A percentile compares a stretch with the other conserved stretches of the same genome.
Evolutionary conservation across 2,329 filamentous ascomycete genomes (phyloP).

Genomic region (Pseudocercospora eumusae): DNA sequence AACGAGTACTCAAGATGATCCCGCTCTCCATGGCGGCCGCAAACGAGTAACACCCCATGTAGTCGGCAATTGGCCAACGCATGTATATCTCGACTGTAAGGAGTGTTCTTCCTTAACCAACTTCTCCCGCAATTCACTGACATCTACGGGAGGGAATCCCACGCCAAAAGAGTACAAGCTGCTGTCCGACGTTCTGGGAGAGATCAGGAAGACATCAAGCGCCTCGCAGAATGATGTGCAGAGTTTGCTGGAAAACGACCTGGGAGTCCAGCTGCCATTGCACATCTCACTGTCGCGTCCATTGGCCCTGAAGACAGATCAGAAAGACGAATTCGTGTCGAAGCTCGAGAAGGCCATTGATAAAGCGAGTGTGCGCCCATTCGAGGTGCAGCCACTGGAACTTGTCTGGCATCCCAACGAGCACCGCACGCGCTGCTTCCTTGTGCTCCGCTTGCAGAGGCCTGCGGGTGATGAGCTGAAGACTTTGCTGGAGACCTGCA

Average conservation of each 20-base stretch:
- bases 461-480: constrained; percentile 43
- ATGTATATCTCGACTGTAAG: constrained; percentile 94
- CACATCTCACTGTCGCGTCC: constrained; percentile 90
- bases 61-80: constrained; percentile 87
- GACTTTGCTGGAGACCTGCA: constrained; percentile 65
- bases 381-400: constrained; percentile 48
- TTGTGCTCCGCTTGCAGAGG: constrained; percentile 66
- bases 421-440: constrained; percentile 73
- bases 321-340: constrained; percentile 68
- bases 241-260: constrained; percentile 73
- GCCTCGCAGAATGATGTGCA: constrained; percentile 48
- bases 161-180: constrained; percentile 48
- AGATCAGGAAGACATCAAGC: constrained; percentile 15
- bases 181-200: constrained; percentile 45
- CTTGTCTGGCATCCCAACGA: constrained; percentile 68
- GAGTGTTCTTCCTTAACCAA: no score
- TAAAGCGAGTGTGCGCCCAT: constrained; percentile 46
- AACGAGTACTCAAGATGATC: constrained; percentile 76
- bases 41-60: constrained; percentile 81
- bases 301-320: constrained; percentile 69
- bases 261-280: constrained; percentile 75
- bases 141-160: constrained; percentile 56
- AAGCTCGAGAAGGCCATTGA: constrained; percentile 52
- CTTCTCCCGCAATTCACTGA: constrained; percentile 21
- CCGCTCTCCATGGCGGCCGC: constrained; percentile 79